Base-by-base conservation (phyloP, 31 red algal genomes). In the Odonthalia washingtoniensis region DNA sequence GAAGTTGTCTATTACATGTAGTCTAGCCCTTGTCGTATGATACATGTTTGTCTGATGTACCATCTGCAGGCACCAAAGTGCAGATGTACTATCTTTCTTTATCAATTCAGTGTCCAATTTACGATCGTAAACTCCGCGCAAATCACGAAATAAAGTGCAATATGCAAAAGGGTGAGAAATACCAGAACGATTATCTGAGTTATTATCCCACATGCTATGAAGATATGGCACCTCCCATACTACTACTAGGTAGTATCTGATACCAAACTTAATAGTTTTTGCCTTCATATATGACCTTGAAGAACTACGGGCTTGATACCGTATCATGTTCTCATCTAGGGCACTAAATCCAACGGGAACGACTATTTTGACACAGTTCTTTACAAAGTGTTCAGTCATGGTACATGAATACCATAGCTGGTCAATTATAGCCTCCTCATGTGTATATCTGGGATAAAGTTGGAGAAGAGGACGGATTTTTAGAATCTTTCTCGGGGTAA, bases 1-100 rank as follows among this genome's bases (percentile, higher is more conserved):
- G 34, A 82, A 82, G 18, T 42, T 82, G 18, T 82, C 78, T 37
- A 82, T 82, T 3, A 68, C 52, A 53, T 65, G 31, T 14, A 81
- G 31, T 26, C 49, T 46, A 37, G 49, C 77, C 45, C 17, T 16
- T 36, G 40, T 46, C 35, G 77, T 81, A n/a, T 2, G 77, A 41
- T 65, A n/a, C 31, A 81, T 6, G 18, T 81, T 46, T 63, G 77
- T 81, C n/a, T 78, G 75, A 60, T 78, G 39, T 44, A 5, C 52
- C 75, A 78, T 27, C 38, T 31, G 4, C 6, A 60, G 2, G 52
- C 42, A 78, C 42, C 75, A 37, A n/a, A 26, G 12, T n/a, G n/a
- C n/a, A n/a, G n/a, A n/a, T n/a, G n/a, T n/a, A n/a, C n/a, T n/a
- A n/a, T n/a, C n/a, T n/a, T n/a, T n/a, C n/a, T n/a, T n/a, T n/a